Evolutionary conservation across 805 yeast genomes (phyloP), one percentile per base, ranked within the genome.

Genomic region (Metschnikowia kofuensis): DNA sequence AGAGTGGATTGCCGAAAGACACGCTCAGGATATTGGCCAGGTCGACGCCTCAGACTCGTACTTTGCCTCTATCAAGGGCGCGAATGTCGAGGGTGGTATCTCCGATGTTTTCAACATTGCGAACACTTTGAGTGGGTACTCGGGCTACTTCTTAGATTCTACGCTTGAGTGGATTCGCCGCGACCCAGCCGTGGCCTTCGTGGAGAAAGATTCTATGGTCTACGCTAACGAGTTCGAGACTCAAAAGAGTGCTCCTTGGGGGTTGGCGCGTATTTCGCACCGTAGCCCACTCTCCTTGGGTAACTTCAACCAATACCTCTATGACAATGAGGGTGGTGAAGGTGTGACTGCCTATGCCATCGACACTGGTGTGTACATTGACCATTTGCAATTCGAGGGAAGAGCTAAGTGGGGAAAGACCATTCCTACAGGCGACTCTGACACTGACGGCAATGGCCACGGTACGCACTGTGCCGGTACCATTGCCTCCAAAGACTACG

Each of bases 401-500:
- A 68, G 92, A 46, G 88, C 84, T 7, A 57, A 54, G 7, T 62
- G 66, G 49, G 91, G 91, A 0, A 75, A 71, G 7, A 87, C 85
- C 58, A 79, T 83, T 49, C 83, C 89, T 0, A 71, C 69, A 1
- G 85, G 80, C 54, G 80, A 82, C 0, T 60, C 72, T 1, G 89
- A 87, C 7, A 72, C 44, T 64, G 97, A 91, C 62, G 68, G 68
- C 9, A 84, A 84, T 57, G 97, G 97, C 0, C 97, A 90, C 64
- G 97, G 96, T 0, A 89, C 97, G 1, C 97, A 90, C 66, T 95
- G 91, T 42, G 96, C 97, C 0, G 97, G 97, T 3, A 70, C 89
- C 11, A 78, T 89, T 47, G 96, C 92, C 0, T 87, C 96, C 1
- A 74, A 69, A 45, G 80, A 83, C 2, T 90, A 73, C 68, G 97